phyloP scores from a whole-genome alignment of 495 filamentous ascomycete genomes.

The Bombardia bombarda region DNA sequence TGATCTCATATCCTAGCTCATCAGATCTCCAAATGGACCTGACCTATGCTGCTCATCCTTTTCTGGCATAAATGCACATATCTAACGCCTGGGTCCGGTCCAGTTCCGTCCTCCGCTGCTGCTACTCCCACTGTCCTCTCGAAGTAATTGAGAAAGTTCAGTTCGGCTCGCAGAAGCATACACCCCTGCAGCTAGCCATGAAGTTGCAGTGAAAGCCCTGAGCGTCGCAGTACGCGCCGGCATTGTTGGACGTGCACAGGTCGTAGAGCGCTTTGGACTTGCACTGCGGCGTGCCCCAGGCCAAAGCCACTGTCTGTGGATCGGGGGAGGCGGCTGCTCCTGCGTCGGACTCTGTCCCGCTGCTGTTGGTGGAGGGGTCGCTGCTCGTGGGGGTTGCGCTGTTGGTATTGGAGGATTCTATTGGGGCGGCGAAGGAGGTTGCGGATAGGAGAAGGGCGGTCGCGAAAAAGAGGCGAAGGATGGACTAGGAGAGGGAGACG shows the following conservation, averaged over 20 bases:
- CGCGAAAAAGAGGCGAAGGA: neutral
- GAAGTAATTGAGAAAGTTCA: too few relatives aligned
- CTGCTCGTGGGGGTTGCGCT: neutral
- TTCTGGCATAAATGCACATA: too few relatives aligned
- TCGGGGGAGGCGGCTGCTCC: too few relatives aligned
- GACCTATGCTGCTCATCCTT: too few relatives aligned
- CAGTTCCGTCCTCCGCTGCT: too few relatives aligned
- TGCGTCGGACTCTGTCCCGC: too few relatives aligned
- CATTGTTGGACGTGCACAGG: slow-evolving; percentile 12
- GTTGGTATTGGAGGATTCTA: neutral
- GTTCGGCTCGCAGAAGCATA: slow-evolving; percentile 11
- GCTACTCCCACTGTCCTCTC: too few relatives aligned
- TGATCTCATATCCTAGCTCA: too few relatives aligned
- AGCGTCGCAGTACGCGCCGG: slow-evolving; percentile 12
- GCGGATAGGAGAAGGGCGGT: neutral
- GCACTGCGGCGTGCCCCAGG: slow-evolving; percentile 12
- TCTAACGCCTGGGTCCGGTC: too few relatives aligned
- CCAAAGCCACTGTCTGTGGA: too few relatives aligned
- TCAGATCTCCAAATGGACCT: too few relatives aligned
- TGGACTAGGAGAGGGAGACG: too few relatives aligned
- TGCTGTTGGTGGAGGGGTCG: neutral
- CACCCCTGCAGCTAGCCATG: slow-evolving; percentile 8
- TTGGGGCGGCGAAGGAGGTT: neutral
- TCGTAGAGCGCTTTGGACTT: slow-evolving; percentile 4
- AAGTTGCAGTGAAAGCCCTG: slow-evolving; percentile 14